Evolutionary conservation across 2,329 filamentous ascomycete species (phyloP), one percentile per base, ranked within the genome.

Genomic region (Botrytis elliptica): DNA sequence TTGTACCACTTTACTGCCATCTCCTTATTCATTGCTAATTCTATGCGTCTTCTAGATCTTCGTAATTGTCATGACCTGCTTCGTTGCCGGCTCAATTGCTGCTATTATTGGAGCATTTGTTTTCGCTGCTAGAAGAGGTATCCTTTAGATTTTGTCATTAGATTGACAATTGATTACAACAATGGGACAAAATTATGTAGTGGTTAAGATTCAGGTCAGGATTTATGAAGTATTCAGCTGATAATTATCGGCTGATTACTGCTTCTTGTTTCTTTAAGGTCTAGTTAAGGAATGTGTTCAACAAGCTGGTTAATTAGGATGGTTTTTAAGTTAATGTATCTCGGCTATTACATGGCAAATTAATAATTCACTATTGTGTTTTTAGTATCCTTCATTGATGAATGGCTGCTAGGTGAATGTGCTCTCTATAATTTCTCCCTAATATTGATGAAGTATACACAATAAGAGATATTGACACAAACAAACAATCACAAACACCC

Each of bases 1-100:
- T 40, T 18, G 14, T n/a, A 7, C 5, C 7, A 3, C 6, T n/a
- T 25, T 0, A 6, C 33, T 8, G 36, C 14, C 20, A n/a, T 9
- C 0, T 38, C 14, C 1, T 12, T 18, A 4, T n/a, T 8, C 33
- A 52, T 36, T 6, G 44, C 64, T 66, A 66, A 66, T 44, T 52
- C 12, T 3, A 8, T 14, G 7, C 5, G 0, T 5, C 12, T 38
- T n/a, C 1, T 8, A 66, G 64, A 66, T 66, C 22, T 22, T 66
- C 10, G 22, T 2, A 3, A 1, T 33, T 3, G 12, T 38, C 6
- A 4, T 66, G 3, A 6, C n/a, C 4, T 1, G 49, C 20, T 49
- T 52, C 22, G 4, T 66, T n/a, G 63, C 42, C 12, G 64, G 29
- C 25, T 52, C 64, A 0, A 10, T 52, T 10, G 64, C 64, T 49